Percentiles rank a stretch among this genome's conserved stretches.
These are phyloP conservation scores for Sporothrix brasiliensis DNA, from an alignment of 2,329 filamentous ascomycete genomes.

Conservation along the genomic window DNA sequence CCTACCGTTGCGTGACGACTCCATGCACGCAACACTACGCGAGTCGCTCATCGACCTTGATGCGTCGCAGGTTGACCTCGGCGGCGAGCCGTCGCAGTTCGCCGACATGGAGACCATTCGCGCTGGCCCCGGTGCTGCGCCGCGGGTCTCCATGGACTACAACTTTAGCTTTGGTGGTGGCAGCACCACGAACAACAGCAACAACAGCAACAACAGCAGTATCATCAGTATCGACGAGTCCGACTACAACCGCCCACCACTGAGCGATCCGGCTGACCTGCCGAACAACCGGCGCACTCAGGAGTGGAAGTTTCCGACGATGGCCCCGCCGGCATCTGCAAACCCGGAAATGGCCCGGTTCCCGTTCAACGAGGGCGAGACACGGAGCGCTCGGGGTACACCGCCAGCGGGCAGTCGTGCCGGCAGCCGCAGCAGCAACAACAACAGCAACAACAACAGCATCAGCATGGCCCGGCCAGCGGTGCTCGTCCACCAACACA, in stretches of 20 bases:
- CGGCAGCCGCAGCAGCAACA: constrained; percentile 26
- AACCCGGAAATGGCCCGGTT: constrained; percentile 54
- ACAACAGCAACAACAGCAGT: neutral
- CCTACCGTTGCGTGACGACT: constrained; percentile 62
- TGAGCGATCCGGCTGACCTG: constrained; percentile 61
- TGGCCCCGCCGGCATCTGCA: constrained; percentile 52
- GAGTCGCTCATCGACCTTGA: constrained; percentile 69
- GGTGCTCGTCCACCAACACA: constrained; percentile 49
- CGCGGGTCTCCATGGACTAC: constrained; percentile 54
- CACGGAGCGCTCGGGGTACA: constrained; percentile 23
- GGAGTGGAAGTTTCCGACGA: constrained; percentile 59
- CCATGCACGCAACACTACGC: constrained; percentile 55
- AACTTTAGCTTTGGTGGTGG: constrained; percentile 53
- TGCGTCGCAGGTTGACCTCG: constrained; percentile 51
- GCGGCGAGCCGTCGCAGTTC: constrained; percentile 59
- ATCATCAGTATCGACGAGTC: constrained; percentile 42
- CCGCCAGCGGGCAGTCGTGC: constrained; percentile 25
- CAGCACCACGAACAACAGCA: constrained; percentile 4
- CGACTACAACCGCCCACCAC: constrained; percentile 54
- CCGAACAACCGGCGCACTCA: constrained; percentile 47
- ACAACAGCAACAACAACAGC: constrained; percentile 30
- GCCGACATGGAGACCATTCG: constrained; percentile 64
- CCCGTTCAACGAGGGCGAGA: constrained; percentile 43
- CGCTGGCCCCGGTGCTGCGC: constrained; percentile 45
- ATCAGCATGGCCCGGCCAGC: constrained; percentile 37